Percentiles rank a stretch among this genome's conserved stretches.
These are phyloP conservation scores for Oryza nivara DNA, from an alignment of 176 grass and related monocot species.

Conservation along the genomic window DNA sequence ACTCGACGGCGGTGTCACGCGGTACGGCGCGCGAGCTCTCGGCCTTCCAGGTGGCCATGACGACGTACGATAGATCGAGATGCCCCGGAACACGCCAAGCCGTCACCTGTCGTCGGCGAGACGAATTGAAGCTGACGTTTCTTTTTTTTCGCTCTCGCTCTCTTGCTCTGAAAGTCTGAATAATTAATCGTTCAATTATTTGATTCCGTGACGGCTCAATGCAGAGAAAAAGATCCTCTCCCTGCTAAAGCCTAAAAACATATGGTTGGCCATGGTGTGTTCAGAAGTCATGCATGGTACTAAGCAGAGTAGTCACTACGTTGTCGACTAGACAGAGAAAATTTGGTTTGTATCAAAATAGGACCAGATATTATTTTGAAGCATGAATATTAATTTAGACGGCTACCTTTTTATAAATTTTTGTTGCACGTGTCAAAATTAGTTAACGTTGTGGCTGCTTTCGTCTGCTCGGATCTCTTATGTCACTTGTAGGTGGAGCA, in stretches of 20 bases:
- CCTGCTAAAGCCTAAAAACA: neutral
- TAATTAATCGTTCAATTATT: neutral
- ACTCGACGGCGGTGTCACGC: neutral
- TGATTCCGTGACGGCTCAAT: neutral
- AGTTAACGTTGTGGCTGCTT: too few relatives aligned
- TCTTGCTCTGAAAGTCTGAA: neutral
- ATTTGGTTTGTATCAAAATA: neutral
- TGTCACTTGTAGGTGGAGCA: too few relatives aligned
- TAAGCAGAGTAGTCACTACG: neutral
- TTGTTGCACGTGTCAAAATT: too few relatives aligned
- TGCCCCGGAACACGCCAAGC: neutral
- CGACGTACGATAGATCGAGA: too few relatives aligned
- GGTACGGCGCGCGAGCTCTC: too few relatives aligned
- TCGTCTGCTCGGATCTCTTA: too few relatives aligned
- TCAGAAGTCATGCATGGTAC: neutral
- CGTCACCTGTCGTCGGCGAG: neutral
- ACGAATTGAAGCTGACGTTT: neutral
- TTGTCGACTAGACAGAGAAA: neutral
- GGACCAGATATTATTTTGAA: too few relatives aligned
- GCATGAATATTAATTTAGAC: too few relatives aligned
- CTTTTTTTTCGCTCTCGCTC: too few relatives aligned
- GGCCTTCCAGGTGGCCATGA: neutral
- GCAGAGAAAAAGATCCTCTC: neutral
- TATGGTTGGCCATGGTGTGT: neutral
- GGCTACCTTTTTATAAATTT: too few relatives aligned